Base-by-base conservation (phyloP, 805 yeast genomes). In the Starmerella roubikii region DNA sequence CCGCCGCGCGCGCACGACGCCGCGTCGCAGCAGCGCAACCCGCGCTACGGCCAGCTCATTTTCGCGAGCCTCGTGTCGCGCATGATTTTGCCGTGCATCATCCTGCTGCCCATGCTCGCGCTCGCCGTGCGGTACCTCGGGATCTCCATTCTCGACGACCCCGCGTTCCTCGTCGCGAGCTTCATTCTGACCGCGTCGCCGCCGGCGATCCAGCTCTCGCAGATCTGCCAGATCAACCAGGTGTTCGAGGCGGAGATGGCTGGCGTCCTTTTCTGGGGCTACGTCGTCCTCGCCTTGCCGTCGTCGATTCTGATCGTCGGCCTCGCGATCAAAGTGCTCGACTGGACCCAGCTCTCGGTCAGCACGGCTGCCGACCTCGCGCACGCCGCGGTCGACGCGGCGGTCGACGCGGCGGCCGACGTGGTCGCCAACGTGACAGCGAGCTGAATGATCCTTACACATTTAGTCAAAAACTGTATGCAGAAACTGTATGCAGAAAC, bases 151-250 rank as follows among this genome's bases (percentile, higher is more conserved):
- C 49, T 66, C 25, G 68, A 64, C 49, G 70, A 74, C 53, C 81
- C 81, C 9, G 71, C 75, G 39, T 74, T 74, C 48, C 54, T 75
- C 44, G 66, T 74, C 32, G 75, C 74, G 32, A 64, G 73, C 11
- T 74, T 75, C 48, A 59, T 74, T 16, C 62, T 74, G 33, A 73
- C 79, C 2, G 66, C 72, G 2, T 67, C 77, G 1, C 81, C 81
- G 3, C 80, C 81, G 1, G 81, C 81, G 7, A 74, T 74, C 47
- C 81, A 75, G 57, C 64, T 74, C 32, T 68, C 76, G 15, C 81
- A 74, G 53, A 75, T 74, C 41, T 72, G 76, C 41, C 79, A 73
- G 50, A 54, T 74, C 39, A 75, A 75, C 54, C 66, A 65, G 34
- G 66, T 75, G 21, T 74, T 69, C 54, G 78, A 75, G 49, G 62